Base-by-base conservation (phyloP, 441 rosid genomes). In the Brassica hybrid region DNA sequence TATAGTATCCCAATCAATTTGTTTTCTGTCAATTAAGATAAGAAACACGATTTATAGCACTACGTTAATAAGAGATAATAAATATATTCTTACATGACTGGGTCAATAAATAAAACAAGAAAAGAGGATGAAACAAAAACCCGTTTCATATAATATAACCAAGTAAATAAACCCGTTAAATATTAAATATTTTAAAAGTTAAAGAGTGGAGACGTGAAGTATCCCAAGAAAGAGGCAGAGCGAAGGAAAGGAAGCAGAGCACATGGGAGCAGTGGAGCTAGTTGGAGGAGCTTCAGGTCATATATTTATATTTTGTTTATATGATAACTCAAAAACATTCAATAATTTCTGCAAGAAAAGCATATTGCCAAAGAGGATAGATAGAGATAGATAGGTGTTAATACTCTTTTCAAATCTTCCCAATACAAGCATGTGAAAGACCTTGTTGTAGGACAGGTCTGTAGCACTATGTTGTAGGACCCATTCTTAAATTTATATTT, bases 221-320 rank as follows among this genome's bases (percentile, higher is more conserved):
- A 78, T 81, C 76, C 75, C 70, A 72, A 77, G 77, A 76, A 73
- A 79, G 78, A 76, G 72, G 82, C 79, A 77, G 81, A 59, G 52
- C 64, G 50, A 27, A 59, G 36, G 57, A 32, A 75, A 59, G 75
- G 84, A 81, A 81, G 84, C 86, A 82, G 82, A 72, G 87, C 97
- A 89, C 94, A 91, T 91, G 97, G 91, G 86, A 87, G 75, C 88
- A 89, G 91, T 61, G 69, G 79, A 76, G 85, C 97, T 88, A 88
- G 90, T 73, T 91, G 97, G 85, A 86, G 90, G 86, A 87, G 91
- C 85, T 89, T 86, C 93, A 85, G 88, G 86, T 52, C 69, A 78
- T 59, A 65, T 77, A 54, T 58, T 4, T 56, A 19, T 45, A 19
- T 78, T 18, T 72, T 58, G 23, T 48, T 43, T 72, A 48, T 65